Conservation (phyloP, 2,329 filamentous ascomycete genomes). For the Rhinocladiella mackenziei region DNA sequence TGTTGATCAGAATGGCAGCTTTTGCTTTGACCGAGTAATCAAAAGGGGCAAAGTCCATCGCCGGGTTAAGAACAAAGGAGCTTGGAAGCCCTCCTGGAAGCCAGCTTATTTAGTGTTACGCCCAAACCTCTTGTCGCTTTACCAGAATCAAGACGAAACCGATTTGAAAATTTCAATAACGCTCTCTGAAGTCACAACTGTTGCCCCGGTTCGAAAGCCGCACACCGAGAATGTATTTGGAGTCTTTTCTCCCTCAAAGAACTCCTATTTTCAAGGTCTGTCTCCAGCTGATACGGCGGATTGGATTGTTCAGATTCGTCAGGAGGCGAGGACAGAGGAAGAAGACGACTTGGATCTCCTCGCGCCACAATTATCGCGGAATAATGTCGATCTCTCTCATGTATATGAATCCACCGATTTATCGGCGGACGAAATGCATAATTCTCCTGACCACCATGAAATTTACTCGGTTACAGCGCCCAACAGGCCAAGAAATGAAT, state of each 20-base stretch:
- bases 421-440: constrained; percentile 38
- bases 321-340: constrained; percentile 77
- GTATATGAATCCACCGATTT: constrained; percentile 39
- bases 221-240: constrained; percentile 85
- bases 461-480: constrained; percentile 12
- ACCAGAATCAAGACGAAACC: constrained; percentile 86
- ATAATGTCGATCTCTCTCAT: constrained; percentile 34
- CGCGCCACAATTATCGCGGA: constrained; percentile 25
- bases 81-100: constrained; percentile 74
- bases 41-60: constrained; percentile 84
- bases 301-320: constrained; percentile 80
- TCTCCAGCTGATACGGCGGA: constrained; percentile 71
- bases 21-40: constrained; percentile 89
- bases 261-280: constrained; percentile 81
- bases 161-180: constrained; percentile 84
- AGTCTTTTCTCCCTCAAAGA: constrained; percentile 83
- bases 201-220: constrained; percentile 82
- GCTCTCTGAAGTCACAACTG: constrained; percentile 84
- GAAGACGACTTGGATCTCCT: constrained; percentile 76
- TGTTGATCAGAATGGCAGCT: constrained; percentile 91
- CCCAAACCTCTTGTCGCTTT: constrained; percentile 84
- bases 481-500: constrained; percentile 16
- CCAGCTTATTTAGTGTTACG: constrained; percentile 82
- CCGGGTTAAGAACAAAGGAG: constrained; percentile 76
- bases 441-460: constrained; percentile 37